A percentile compares a stretch with the other conserved stretches of the same genome.
phyloP scores from a whole-genome alignment of 495 filamentous ascomycete genomes.

The Aspergillus hancockii region DNA sequence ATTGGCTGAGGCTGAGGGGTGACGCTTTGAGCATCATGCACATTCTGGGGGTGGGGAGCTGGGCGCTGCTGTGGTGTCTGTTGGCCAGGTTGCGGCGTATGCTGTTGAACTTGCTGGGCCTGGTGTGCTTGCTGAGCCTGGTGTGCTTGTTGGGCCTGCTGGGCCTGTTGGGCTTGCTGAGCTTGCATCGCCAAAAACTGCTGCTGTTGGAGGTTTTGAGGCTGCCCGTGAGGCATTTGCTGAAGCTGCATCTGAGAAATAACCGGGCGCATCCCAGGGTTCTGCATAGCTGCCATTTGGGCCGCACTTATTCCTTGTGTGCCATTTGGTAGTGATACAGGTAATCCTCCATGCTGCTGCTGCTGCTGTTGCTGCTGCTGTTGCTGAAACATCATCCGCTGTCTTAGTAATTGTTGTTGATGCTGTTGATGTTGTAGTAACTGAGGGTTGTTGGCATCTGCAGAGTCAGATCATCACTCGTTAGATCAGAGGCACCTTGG shows the following conservation, averaged over 20 bases:
- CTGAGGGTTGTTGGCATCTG: constrained; percentile 55
- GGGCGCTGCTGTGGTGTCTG: constrained; percentile 49
- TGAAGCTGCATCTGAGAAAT: constrained; percentile 47
- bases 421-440: constrained; percentile 42
- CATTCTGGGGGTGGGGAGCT: constrained; percentile 44
- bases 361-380: constrained; percentile 54
- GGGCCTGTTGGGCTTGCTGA: constrained; percentile 41
- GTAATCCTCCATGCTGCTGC: constrained; percentile 48
- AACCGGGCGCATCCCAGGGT: constrained; percentile 46
- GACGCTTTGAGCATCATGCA: constrained; percentile 47
- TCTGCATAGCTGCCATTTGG: constrained; percentile 59
- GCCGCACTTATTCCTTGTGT: constrained; percentile 57
- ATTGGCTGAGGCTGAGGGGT: constrained; percentile 60
- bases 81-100: constrained; percentile 40
- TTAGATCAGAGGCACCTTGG: background rate
- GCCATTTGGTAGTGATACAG: constrained; percentile 59
- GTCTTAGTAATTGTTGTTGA: constrained; percentile 42
- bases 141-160: constrained; percentile 37
- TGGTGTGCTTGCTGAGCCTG: constrained; percentile 42
- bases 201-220: constrained; percentile 52
- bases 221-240: constrained; percentile 55
- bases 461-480: background rate
- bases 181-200: constrained; percentile 44
- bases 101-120: constrained; percentile 42
- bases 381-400: constrained; percentile 14